phyloP scores from a whole-genome alignment of 495 filamentous ascomycete species.

The Lophiotrema nucula region DNA sequence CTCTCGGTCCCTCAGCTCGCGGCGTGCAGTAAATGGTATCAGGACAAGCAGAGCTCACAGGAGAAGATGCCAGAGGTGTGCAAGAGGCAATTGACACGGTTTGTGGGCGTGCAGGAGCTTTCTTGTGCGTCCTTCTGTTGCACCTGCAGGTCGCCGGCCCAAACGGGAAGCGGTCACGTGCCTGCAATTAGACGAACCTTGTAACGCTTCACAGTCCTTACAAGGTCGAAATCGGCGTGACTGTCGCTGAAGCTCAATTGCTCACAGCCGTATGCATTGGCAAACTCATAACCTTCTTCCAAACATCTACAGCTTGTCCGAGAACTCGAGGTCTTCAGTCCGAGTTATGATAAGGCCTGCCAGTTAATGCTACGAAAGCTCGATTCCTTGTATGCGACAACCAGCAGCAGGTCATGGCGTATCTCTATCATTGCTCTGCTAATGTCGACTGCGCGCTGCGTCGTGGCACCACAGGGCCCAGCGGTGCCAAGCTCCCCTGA shows the following conservation, averaged over 20 bases:
- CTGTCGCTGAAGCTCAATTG: no score
- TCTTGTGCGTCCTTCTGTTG: conserved; percentile 5
- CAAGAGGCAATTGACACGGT: conserved; percentile 21
- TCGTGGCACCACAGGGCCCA: not conserved
- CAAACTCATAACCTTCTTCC: no score
- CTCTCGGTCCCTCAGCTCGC: no score
- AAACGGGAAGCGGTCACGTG: conserved; percentile 23
- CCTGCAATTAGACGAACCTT: no score
- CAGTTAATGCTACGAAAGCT: no score
- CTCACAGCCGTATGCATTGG: no score
- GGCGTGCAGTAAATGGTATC: no score
- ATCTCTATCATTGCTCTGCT: not conserved
- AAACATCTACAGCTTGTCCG: not conserved
- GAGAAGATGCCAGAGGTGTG: not conserved
- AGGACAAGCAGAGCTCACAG: not conserved
- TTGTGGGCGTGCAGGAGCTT: not conserved
- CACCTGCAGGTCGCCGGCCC: conserved; percentile 6
- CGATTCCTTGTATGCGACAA: no score
- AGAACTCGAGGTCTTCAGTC: not conserved
- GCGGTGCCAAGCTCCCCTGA: not conserved
- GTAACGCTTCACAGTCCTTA: no score
- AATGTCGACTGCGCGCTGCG: not conserved
- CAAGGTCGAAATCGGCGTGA: no score
- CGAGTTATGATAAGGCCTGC: no score
- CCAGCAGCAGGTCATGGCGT: no score